Base-by-base conservation (phyloP, 441 rosid species). In the Gossypium davidsonii region DNA sequence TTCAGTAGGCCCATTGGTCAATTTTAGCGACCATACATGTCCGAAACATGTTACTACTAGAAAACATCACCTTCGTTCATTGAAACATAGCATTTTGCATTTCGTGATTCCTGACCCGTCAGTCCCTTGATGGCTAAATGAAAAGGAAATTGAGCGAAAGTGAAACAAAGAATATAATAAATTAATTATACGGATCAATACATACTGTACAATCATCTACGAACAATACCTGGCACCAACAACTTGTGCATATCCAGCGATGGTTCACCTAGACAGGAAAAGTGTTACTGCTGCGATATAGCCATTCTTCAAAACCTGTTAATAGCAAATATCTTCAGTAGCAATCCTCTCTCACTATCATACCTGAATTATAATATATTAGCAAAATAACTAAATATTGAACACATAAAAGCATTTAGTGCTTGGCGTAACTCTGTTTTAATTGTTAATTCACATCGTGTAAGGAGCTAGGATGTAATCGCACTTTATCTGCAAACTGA, bases 261-360 rank as follows among this genome's bases (percentile, higher is more conserved):
- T 61, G 70, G 62, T 20, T 25, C 71, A 80, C 83, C 85, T 89
- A 60, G 92, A 87, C 81, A 88, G 93, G 82, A 95, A 91, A 79
- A 95, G 85, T 18, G 96, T 95, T 46, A 93, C 83, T 1, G 96
- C 89, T 44, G 99, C 93, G 77, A 91, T 87, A 75, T 89, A 84
- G 46, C 90, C 92, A 76, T 95, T 95, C 86, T 93, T 95, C 99
- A 95, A 91, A 78, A 93, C 97, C 99, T 95, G 89, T 66, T 67
- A 67, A 62, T 55, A 68, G 21, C 61, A 72, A 65, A 56, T n/a
- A 68, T 52, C 61, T 28, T 67, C 4, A 20, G 82, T 72, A 82
- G 79, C 69, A 72, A 69, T 66, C 10, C 61, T 71, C 23, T 62
- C 23, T 62, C 18, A 3, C 20, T 5, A 56, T 21, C 20, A 23